Evolutionary conservation across 2,329 filamentous ascomycete species (phyloP).

Genomic region (Colletotrichum lindemuthianum): DNA sequence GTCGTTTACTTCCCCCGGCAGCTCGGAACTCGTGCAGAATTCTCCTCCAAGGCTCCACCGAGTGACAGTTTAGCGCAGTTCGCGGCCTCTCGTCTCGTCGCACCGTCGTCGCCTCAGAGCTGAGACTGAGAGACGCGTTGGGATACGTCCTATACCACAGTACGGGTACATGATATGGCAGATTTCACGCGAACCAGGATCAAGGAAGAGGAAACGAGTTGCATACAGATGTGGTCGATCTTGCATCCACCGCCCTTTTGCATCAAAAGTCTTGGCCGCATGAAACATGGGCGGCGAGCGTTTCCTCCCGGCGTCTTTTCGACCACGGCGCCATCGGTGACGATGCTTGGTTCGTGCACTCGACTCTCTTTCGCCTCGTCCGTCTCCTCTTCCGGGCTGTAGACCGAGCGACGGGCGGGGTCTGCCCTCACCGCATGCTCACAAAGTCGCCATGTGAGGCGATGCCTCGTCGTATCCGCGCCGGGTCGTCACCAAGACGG

Average conservation of each 20-base stretch:
- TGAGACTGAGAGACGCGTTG: too few species aligned
- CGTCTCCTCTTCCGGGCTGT: constrained; percentile 6
- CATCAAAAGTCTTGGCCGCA: constrained; percentile 21
- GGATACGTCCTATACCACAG: too few species aligned
- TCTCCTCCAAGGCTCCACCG: constrained; percentile 13
- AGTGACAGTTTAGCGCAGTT: constrained; percentile 33
- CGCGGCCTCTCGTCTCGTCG: not conserved
- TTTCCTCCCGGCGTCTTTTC: constrained; percentile 11
- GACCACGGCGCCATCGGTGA: not conserved
- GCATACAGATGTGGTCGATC: constrained; percentile 28
- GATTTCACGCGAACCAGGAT: too few species aligned
- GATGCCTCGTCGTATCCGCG: not conserved
- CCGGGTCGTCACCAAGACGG: not conserved
- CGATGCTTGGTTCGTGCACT: too few species aligned
- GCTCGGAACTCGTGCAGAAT: constrained; percentile 30
- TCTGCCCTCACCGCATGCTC: constrained; percentile 4
- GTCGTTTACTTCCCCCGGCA: constrained; percentile 10
- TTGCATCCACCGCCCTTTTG: constrained; percentile 29
- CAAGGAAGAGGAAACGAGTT: too few species aligned
- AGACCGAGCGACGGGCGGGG: not conserved
- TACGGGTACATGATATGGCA: too few species aligned
- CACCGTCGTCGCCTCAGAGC: too few species aligned
- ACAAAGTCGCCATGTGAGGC: constrained; percentile 5
- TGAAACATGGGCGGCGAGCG: constrained; percentile 32
- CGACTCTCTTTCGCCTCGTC: not conserved